Evolutionary conservation across 306 rosid genomes (phyloP).

Genomic region (Pachyrhizus erosus): DNA sequence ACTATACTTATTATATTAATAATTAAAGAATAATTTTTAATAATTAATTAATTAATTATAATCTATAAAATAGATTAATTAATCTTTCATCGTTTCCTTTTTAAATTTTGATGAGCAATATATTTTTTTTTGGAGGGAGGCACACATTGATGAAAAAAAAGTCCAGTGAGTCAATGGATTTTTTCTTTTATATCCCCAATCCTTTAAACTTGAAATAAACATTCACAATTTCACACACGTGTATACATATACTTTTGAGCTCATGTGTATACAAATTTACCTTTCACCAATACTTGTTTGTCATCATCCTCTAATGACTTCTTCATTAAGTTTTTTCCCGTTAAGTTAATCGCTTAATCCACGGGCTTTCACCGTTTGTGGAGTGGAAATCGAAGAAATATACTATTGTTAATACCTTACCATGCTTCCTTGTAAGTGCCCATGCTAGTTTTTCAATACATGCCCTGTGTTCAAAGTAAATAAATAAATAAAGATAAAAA

Average conservation of each 20-base stretch:
- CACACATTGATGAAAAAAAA: too few relatives aligned
- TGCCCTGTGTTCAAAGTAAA: not conserved
- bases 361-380: slow-evolving; percentile 1
- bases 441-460: not conserved
- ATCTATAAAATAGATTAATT: too few relatives aligned
- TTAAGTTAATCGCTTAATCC: not conserved
- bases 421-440: slow-evolving; percentile 10
- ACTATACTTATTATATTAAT: too few relatives aligned
- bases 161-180: too few relatives aligned
- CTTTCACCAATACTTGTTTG: slow-evolving; percentile 26
- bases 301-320: slow-evolving; percentile 17
- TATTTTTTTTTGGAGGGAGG: too few relatives aligned
- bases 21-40: too few relatives aligned
- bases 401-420: slow-evolving; percentile 11
- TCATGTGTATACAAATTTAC: not conserved
- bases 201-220: not conserved
- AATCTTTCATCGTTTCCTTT: too few relatives aligned
- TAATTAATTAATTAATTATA: too few relatives aligned
- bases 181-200: not conserved
- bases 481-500: not conserved
- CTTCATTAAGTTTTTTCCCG: not conserved
- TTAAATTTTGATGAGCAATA: too few relatives aligned
- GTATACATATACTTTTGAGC: not conserved
- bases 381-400: slow-evolving; percentile 1
- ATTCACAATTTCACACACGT: not conserved